Conservation (phyloP, 208 protist species). For the Acanthamoeba royreba region DNA sequence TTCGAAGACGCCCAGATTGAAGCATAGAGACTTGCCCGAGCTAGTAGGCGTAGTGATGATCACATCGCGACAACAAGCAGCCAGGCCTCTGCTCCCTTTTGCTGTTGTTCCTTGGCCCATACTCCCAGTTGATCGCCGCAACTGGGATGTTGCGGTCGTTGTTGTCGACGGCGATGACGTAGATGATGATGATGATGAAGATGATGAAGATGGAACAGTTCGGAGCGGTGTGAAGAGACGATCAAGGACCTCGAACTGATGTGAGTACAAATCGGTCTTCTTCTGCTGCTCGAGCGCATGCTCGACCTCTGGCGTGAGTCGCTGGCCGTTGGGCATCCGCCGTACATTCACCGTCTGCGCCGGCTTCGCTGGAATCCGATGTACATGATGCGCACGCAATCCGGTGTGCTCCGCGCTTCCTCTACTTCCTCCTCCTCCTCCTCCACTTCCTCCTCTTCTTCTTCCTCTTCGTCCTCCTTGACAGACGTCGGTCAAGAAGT, state of each 20-base stretch:
- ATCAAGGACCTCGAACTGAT: background rate
- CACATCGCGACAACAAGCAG: background rate
- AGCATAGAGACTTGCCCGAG: conserved; percentile 20
- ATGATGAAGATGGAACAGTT: no score
- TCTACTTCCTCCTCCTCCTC: background rate
- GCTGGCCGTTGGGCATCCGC: background rate
- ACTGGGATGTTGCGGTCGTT: background rate
- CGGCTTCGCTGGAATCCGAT: background rate
- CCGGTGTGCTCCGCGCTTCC: background rate
- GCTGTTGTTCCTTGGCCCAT: background rate
- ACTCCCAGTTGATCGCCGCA: no score
- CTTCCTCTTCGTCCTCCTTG: background rate
- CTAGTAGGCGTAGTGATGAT: conserved; percentile 3
- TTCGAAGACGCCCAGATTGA: conserved; percentile 17
- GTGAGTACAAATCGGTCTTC: background rate
- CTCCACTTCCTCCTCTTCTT: background rate
- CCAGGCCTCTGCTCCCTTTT: background rate
- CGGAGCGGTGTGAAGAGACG: background rate
- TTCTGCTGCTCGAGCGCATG: background rate
- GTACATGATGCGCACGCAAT: background rate
- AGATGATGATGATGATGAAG: no score
- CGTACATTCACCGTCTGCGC: background rate
- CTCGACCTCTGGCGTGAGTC: background rate
- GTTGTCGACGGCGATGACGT: background rate
- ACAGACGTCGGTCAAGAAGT: background rate